A percentile compares a stretch with the other conserved stretches of the same genome.
phyloP scores from a whole-genome alignment of 2,329 filamentous ascomycete species.

The Eutypella sp. region DNA sequence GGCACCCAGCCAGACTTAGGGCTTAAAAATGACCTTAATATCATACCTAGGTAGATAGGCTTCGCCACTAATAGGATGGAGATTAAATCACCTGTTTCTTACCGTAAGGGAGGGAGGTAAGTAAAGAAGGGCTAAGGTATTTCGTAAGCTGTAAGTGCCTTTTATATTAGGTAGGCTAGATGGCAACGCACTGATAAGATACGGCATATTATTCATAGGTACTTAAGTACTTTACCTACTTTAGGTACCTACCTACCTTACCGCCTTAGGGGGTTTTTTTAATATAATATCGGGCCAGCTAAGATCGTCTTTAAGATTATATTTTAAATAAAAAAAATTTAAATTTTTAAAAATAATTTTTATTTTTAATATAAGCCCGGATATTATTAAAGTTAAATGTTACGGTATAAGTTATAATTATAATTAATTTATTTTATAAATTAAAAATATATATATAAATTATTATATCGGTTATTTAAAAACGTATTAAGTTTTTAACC shows the following conservation, averaged over 20 bases:
- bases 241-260: background rate
- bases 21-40: too few species aligned
- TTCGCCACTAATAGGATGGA: too few species aligned
- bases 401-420: background rate
- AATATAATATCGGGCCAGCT: background rate
- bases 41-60: too few species aligned
- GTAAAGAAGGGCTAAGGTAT: too few species aligned
- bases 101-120: too few species aligned
- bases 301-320: background rate
- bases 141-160: too few species aligned
- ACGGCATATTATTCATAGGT: background rate
- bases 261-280: background rate
- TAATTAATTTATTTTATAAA: background rate
- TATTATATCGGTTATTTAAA: background rate
- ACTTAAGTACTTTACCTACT: background rate
- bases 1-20: too few species aligned
- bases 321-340: background rate
- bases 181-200: background rate
- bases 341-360: slow-evolving; percentile 1
- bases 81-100: too few species aligned
- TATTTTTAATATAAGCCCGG: background rate
- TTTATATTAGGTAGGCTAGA: too few species aligned
- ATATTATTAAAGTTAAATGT: too few species aligned
- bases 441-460: background rate
- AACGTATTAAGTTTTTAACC: background rate